Conservation (phyloP, 345 rosid species). For the Eucalyptus erythrocorys region DNA sequence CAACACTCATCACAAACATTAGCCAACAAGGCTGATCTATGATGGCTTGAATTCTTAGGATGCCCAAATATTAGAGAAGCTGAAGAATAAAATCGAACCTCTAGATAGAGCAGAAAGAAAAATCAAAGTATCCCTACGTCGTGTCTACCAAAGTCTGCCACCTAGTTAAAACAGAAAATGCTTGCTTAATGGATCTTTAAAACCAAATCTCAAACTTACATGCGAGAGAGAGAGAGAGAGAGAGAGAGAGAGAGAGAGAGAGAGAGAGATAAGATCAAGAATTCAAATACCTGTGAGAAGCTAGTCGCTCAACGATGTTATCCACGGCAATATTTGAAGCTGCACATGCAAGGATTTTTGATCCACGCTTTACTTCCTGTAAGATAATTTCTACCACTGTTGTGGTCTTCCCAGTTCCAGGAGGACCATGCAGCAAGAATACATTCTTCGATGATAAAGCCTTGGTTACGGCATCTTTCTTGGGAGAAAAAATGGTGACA, state of each 20-base stretch:
- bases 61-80: background rate
- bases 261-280: background rate
- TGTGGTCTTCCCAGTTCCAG: constrained; percentile 99
- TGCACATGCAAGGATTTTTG: constrained; percentile 96
- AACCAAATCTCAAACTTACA: background rate
- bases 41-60: background rate
- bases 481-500: background rate
- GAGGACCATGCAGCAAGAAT: constrained; percentile 93
- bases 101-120: background rate
- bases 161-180: background rate
- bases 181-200: background rate
- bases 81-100: background rate
- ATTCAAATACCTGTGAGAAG: constrained; percentile 57
- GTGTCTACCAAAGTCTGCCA: background rate
- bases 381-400: constrained; percentile 88
- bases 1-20: background rate
- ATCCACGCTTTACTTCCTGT: constrained; percentile 91
- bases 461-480: constrained; percentile 78
- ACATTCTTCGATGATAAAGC: constrained; percentile 82
- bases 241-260: no score
- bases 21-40: background rate
- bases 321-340: constrained; percentile 99
- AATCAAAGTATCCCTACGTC: background rate
- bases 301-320: constrained; percentile 94
- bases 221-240: background rate